Conservation (phyloP, 2,329 filamentous ascomycete species). For the Elsinoe necatrix region DNA sequence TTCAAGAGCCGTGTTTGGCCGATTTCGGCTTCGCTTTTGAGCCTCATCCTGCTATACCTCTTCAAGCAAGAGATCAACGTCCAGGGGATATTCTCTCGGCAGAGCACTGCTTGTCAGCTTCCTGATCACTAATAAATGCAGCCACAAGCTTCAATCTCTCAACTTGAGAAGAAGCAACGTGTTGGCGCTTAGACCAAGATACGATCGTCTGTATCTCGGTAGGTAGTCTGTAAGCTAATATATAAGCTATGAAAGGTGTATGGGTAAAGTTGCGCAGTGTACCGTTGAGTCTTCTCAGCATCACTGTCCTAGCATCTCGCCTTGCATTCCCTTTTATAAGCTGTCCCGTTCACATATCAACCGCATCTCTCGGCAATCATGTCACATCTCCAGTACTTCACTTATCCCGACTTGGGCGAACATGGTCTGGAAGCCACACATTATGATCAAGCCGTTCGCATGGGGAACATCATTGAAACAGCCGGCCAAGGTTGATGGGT, state of each 20-base stretch:
- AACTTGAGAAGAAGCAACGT: not conserved
- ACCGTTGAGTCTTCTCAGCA: not conserved
- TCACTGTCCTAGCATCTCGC: not conserved
- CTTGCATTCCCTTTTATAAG: not conserved
- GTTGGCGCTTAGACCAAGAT: not conserved
- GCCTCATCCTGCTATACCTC: not conserved
- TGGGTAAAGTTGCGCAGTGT: not conserved
- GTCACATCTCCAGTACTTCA: not conserved
- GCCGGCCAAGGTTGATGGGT: not conserved
- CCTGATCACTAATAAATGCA: not conserved
- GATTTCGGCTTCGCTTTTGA: not conserved
- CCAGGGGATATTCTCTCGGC: not conserved
- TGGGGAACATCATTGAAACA: not conserved
- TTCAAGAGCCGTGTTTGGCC: not conserved
- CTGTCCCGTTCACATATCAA: not conserved
- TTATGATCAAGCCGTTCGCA: not conserved
- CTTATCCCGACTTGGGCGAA: not conserved
- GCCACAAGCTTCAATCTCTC: not conserved
- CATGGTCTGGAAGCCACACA: not conserved
- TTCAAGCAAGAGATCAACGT: not conserved
- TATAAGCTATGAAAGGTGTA: not conserved
- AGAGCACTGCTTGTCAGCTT: not conserved
- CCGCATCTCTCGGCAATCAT: not conserved
- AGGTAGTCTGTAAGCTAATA: not conserved
- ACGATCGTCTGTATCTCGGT: not conserved